Percentiles rank a stretch among this genome's conserved stretches.
Evolutionary conservation across 805 yeast species (phyloP).

Genomic region (Candida tibetensis): DNA sequence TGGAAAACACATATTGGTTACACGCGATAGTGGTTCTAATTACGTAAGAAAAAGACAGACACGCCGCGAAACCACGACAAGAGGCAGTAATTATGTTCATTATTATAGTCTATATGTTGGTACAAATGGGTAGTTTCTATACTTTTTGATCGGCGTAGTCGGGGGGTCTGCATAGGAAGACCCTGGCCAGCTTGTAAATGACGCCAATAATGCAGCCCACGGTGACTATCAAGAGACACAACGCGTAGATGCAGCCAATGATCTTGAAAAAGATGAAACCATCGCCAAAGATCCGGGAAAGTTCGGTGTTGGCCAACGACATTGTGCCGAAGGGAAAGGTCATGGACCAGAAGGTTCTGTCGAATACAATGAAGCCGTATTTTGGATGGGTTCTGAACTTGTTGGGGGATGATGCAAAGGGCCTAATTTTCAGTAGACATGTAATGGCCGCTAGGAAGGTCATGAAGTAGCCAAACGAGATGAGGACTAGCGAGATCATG

Average conservation of each 20-base stretch:
- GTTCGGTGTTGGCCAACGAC: conserved; percentile 55
- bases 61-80: no score
- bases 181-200: no score
- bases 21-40: no score
- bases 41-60: no score
- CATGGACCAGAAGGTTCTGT: conserved; percentile 61
- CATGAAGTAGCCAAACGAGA: conserved; percentile 57
- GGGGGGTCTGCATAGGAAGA: no score
- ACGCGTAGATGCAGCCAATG: conserved; percentile 59
- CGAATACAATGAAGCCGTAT: conserved; percentile 20
- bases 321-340: conserved; percentile 85
- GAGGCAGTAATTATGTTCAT: no score
- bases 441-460: conserved; percentile 36
- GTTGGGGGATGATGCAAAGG: conserved; percentile 32
- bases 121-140: no score
- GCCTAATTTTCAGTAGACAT: conserved; percentile 41
- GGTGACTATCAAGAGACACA: conserved; percentile 45
- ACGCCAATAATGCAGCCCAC: conserved; percentile 33
- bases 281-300: conserved; percentile 31
- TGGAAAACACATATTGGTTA: no score
- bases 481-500: conserved; percentile 34
- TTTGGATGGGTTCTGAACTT: conserved; percentile 15
- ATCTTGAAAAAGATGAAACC: conserved; percentile 59
- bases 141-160: no score
- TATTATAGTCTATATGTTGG: no score